Conservation (phyloP, 257 asterid species). For the Craterostigma plantagineum region DNA sequence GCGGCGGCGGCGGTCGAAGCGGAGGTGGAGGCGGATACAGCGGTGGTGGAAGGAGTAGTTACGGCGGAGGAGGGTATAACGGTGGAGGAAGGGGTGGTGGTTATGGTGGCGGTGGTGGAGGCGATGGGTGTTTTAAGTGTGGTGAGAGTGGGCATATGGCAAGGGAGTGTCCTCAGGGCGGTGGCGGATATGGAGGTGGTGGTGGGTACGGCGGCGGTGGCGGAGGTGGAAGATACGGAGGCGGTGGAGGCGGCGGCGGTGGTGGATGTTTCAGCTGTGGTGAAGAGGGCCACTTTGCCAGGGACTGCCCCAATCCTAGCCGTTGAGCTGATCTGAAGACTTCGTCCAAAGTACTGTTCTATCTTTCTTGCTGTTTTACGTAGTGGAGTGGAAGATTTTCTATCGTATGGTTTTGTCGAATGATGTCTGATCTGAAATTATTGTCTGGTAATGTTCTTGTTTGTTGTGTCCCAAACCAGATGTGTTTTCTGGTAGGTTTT, state of each 20-base stretch:
- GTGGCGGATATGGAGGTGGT: constrained; percentile 13
- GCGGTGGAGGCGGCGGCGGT: constrained; percentile 10
- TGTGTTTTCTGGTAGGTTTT: no score
- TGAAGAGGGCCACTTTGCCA: constrained; percentile 19
- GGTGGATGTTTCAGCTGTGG: constrained; percentile 21
- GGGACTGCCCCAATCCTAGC: constrained; percentile 20
- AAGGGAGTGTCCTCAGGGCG: background rate
- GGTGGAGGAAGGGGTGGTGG: constrained; percentile 18
- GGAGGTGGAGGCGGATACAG: constrained; percentile 7
- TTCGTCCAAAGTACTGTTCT: background rate
- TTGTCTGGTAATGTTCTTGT: no score
- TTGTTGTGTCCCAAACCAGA: no score
- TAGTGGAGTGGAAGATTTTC: background rate
- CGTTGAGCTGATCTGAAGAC: constrained; percentile 15
- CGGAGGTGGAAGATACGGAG: no score
- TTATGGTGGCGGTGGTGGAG: constrained; percentile 14
- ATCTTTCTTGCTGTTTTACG: background rate
- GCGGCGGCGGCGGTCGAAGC: constrained; percentile 15
- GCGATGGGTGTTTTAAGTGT: constrained; percentile 11
- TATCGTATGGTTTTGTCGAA: constrained; percentile 1
- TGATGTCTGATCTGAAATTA: no score
- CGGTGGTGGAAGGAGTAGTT: constrained; percentile 2
- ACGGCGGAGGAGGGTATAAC: constrained; percentile 12
- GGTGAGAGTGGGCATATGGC: constrained; percentile 6
- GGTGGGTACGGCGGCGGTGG: no score